These are phyloP conservation scores for Oryza brachyantha DNA, from an alignment of 176 grass and related monocot species.

Conservation along the genomic window DNA sequence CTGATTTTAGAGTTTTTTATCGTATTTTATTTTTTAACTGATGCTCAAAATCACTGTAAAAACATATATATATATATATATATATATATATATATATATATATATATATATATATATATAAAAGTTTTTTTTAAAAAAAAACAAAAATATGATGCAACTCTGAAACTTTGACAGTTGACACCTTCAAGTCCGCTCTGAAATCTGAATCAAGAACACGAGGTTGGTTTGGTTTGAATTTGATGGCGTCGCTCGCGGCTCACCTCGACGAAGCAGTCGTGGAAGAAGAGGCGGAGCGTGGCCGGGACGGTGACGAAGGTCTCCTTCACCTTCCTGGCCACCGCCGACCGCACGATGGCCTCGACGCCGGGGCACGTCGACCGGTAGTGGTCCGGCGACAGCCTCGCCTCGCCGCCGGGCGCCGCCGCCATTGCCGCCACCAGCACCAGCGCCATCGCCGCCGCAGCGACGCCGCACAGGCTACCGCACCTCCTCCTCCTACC, in stretches of 20 bases:
- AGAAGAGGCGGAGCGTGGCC: slow-evolving; percentile 61
- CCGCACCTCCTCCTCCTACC: not conserved
- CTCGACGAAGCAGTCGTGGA: slow-evolving; percentile 65
- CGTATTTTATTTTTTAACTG: too few relatives aligned
- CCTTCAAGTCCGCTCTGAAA: not conserved
- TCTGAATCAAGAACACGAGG: not conserved
- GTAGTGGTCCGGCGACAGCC: slow-evolving; percentile 43
- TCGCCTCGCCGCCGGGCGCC: not conserved
- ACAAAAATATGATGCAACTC: not conserved
- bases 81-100: too few relatives aligned
- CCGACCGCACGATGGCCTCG: slow-evolving; percentile 46
- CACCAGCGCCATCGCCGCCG: not conserved
- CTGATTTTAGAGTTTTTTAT: too few relatives aligned
- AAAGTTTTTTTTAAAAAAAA: too few relatives aligned
- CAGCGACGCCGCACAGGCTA: not conserved
- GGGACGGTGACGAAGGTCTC: slow-evolving; percentile 54
- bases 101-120: too few relatives aligned
- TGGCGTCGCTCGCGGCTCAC: slow-evolving; percentile 15
- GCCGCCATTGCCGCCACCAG: not conserved
- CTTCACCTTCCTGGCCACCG: slow-evolving; percentile 41
- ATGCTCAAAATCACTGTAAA: too few relatives aligned
- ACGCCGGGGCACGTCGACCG: slow-evolving; percentile 49
- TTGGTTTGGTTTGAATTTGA: too few relatives aligned
- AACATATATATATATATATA: too few relatives aligned
- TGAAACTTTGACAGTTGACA: not conserved